Base-by-base conservation (phyloP, 768 basidiomycete genomes). In the Phylloporus sp. region DNA sequence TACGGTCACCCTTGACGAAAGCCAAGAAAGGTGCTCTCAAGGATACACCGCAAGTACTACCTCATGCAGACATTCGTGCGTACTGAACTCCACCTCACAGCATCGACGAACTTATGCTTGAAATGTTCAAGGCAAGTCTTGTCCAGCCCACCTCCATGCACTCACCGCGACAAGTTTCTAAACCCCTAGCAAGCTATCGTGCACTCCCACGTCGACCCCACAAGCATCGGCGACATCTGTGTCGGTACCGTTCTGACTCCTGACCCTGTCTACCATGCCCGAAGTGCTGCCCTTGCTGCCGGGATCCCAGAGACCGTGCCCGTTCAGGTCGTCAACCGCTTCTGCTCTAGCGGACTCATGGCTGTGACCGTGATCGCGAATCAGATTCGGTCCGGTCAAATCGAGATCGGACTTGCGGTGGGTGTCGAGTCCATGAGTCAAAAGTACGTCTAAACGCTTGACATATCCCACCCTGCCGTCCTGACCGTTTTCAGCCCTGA, bases 391-490 rank as follows among this genome's bases (percentile, higher is more conserved):
- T 76, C 76, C 11, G 86, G 88, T n/a, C 86, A 91, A 63, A 88
- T 91, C 39, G 80, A 90, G 39, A 74, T 91, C 47, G 90, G 91
- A 3, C 73, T 92, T 16, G 88, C 88, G 27, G 67, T 91, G 43
- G 93, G 91, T n/a, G 78, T 88, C 15, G 91, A 95, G 69, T 87
- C 82, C 69, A 92, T 95, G 92, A 85, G 85, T 11, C 70, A 80
- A 62, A 86, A 85, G 80, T 88, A 66, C 53, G 80, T 66, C 41
- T 23, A 12, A 40, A 24, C 22, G 22, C 13, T 20, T 27, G 3
- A 15, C 22, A 18, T 28, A 9, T 52, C n/a, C n/a, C 11, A 48
- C n/a, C 5, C 0, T n/a, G n/a, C 22, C 11, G 2, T n/a, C 7
- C 6, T 32, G 8, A 26, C 23, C 24, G 10, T 29, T 12, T 26